These are phyloP conservation scores for Tephrocybe sp. DNA, from an alignment of 768 basidiomycete species.

Conservation along the genomic window DNA sequence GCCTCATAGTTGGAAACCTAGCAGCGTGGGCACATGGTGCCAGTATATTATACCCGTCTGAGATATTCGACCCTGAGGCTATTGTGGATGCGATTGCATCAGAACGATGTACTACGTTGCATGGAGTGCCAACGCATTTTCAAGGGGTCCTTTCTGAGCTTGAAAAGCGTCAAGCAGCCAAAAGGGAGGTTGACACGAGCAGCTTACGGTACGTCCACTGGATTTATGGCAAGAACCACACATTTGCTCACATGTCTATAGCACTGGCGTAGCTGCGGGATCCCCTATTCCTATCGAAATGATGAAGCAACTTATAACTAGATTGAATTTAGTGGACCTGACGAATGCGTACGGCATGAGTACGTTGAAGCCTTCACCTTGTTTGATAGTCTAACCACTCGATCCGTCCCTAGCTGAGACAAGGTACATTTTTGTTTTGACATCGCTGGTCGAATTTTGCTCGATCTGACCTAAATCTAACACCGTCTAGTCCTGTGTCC, in stretches of 20 bases:
- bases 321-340: slow-evolving; percentile 66
- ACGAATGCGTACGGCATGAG: slow-evolving; percentile 90
- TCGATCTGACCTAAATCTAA: background rate
- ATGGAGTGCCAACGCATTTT: slow-evolving; percentile 88
- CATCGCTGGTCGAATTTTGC: background rate
- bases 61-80: slow-evolving; percentile 58
- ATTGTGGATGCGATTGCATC: slow-evolving; percentile 70
- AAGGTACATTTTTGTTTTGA: slow-evolving; percentile 39
- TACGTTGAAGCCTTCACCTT: slow-evolving; percentile 34
- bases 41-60: slow-evolving; percentile 74
- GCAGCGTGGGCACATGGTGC: slow-evolving; percentile 76
- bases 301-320: slow-evolving; percentile 70
- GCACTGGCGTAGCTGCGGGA: slow-evolving; percentile 84
- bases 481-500: slow-evolving; percentile 64
- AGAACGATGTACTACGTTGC: slow-evolving; percentile 76
- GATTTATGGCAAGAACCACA: too few relatives aligned
- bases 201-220: slow-evolving; percentile 59
- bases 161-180: slow-evolving; percentile 46
- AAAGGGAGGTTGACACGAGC: slow-evolving; percentile 47
- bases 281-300: slow-evolving; percentile 77
- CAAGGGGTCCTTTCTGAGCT: slow-evolving; percentile 72
- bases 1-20: slow-evolving; percentile 80
- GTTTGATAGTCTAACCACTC: slow-evolving; percentile 2
- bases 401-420: slow-evolving; percentile 60
- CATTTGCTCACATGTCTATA: too few relatives aligned